Evolutionary conservation across 768 basidiomycete genomes (phyloP), one percentile per base, ranked within the genome.

Genomic region (Sutorius australiensis): DNA sequence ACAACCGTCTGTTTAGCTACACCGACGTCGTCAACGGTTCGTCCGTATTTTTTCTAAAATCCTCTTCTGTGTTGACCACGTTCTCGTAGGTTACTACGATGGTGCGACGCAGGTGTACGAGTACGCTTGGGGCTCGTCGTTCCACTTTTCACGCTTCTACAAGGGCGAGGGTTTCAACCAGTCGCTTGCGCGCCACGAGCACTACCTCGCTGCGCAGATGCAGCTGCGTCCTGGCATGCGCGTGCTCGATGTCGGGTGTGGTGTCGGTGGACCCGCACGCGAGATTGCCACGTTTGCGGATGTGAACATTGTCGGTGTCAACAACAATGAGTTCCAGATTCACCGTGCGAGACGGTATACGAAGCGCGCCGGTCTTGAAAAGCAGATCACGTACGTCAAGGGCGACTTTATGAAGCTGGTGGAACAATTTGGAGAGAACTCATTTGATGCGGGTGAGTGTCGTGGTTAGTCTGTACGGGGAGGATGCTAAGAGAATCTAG

Each of bases 111-210:
- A 92, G 66, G 76, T 98, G 53, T 97, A 98, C 74, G 95, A 98
- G 69, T 97, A 89, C 63, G 94, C 90, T 48, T 92, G 93, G 94
- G 81, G 81, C 1, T 77, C 84, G 50, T 92, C 87, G 6, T 97
- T 97, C 83, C 95, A 98, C 73, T 97, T 97, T 71, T 95, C 90
- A 51, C 92, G 95, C 32, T 98, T 95, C 79, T 93, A 89, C 82
- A 88, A 87, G 72, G 95, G 95, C 57, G 88, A 92, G 68, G 80
- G 79, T 1, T 88, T 88, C 69, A 68, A 77, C 21, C 82, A 84
- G 17, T 83, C 86, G 6, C 73, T 69, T 14, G 94, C 95, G 27
- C 87, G 97, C 38, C 95, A 98, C 64, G 95, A 99, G 74, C 95
- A 99, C 75, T 98, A 95, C 75, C 90, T 99, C 59, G 86, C 94